A percentile compares a stretch with the other conserved stretches of the same genome.
Evolutionary conservation across 2,329 filamentous ascomycete species (phyloP).

Genomic region (Colletotrichum horii): DNA sequence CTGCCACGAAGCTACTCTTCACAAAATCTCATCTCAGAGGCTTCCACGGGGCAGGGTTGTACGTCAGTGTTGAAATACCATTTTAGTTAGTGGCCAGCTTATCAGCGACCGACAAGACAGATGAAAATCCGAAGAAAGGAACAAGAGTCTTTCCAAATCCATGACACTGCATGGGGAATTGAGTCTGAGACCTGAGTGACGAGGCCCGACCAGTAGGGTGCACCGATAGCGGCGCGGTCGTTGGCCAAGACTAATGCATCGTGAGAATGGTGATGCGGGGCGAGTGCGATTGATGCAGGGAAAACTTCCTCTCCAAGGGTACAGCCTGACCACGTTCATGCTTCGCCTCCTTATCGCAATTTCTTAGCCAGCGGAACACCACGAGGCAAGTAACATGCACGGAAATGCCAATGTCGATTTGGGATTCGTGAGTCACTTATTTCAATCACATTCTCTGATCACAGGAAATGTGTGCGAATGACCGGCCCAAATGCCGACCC

Average conservation of each 20-base stretch:
- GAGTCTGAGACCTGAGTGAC: background rate
- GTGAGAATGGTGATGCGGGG: background rate
- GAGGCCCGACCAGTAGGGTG: background rate
- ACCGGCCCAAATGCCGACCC: background rate
- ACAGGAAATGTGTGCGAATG: background rate
- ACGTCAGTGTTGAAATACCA: conserved; percentile 19
- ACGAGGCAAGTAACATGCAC: no score
- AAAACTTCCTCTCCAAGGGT: background rate
- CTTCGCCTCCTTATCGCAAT: background rate
- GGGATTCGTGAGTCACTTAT: background rate
- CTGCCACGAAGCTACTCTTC: conserved; percentile 2
- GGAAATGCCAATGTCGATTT: background rate
- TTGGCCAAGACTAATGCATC: background rate
- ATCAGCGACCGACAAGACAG: conserved; percentile 4
- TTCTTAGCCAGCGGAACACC: background rate
- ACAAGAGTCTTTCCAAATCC: background rate
- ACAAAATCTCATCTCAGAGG: background rate
- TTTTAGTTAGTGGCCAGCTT: conserved; percentile 10
- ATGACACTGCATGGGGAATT: background rate
- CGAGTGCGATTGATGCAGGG: background rate
- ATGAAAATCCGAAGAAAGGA: background rate
- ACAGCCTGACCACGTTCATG: background rate
- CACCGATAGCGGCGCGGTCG: background rate
- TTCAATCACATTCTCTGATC: background rate
- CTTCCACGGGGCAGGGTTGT: background rate